phyloP scores from a whole-genome alignment of 257 asterid genomes.

The Ballota nigra region DNA sequence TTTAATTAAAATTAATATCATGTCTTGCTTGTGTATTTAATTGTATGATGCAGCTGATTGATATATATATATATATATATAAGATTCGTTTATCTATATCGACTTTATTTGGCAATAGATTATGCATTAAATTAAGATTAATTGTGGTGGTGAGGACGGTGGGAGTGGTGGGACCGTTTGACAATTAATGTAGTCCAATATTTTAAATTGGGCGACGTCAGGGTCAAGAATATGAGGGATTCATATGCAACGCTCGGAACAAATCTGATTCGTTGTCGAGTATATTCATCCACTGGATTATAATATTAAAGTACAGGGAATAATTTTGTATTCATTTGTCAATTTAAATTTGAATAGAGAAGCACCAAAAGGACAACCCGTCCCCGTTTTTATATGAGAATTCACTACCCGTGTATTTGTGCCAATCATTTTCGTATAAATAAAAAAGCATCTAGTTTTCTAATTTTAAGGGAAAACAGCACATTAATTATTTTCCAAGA shows the following conservation, averaged over 20 bases:
- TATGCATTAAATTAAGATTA: neutral
- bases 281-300: no score
- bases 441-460: neutral
- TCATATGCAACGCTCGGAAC: neutral
- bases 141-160: neutral
- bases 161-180: neutral
- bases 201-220: no score
- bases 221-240: neutral
- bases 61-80: no score
- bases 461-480: neutral
- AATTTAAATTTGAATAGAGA: no score
- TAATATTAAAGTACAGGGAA: no score
- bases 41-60: no score
- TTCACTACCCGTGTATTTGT: neutral
- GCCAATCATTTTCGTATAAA: neutral
- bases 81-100: no score
- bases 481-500: no score
- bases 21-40: no score
- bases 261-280: neutral
- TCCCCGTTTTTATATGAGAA: neutral
- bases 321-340: neutral
- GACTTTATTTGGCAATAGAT: neutral
- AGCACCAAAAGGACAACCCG: neutral
- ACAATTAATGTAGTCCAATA: neutral
- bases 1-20: no score